Evolutionary conservation across 1,139 yeast species (phyloP).

Genomic region (Spathaspora sp.): DNA sequence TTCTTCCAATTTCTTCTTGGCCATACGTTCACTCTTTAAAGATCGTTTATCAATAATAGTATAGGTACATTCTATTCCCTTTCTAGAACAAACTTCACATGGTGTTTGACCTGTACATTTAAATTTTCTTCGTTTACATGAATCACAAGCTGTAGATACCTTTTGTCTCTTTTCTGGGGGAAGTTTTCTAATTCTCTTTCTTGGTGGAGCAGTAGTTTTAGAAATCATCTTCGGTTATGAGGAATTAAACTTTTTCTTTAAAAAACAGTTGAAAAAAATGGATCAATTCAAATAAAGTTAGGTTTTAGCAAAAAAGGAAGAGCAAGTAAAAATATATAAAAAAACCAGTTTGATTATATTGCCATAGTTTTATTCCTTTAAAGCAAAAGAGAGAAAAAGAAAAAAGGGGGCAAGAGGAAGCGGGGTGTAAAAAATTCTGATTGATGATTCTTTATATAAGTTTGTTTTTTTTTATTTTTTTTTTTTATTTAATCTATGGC

Average conservation of each 20-base stretch:
- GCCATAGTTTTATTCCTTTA: not conserved
- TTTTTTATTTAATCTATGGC: not conserved
- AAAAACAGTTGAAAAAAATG: not conserved
- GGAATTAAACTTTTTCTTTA: not conserved
- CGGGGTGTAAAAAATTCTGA: not conserved
- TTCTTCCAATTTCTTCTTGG: conserved; percentile 12
- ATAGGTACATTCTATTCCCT: conserved; percentile 24
- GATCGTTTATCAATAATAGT: conserved; percentile 28
- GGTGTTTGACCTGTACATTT: conserved; percentile 33
- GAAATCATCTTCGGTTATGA: not conserved
- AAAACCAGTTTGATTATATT: not conserved
- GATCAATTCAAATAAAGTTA: not conserved
- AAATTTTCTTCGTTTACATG: conserved; percentile 38
- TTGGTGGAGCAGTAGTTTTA: conserved; percentile 2
- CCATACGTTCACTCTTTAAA: conserved; percentile 27
- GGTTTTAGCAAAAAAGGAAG: not conserved
- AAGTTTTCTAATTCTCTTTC: conserved; percentile 17
- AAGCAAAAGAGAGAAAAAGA: not conserved
- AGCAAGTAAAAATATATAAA: not conserved
- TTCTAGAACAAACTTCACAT: conserved; percentile 26
- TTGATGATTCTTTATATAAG: not conserved
- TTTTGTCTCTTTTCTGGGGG: conserved; percentile 28
- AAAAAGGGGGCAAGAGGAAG: not conserved
- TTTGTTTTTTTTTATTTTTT: not conserved
- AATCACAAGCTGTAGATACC: conserved; percentile 42